Percentiles rank a stretch among this genome's conserved stretches.
Evolutionary conservation across 441 rosid species (phyloP).

Genomic region (Flueggea neowawraea): DNA sequence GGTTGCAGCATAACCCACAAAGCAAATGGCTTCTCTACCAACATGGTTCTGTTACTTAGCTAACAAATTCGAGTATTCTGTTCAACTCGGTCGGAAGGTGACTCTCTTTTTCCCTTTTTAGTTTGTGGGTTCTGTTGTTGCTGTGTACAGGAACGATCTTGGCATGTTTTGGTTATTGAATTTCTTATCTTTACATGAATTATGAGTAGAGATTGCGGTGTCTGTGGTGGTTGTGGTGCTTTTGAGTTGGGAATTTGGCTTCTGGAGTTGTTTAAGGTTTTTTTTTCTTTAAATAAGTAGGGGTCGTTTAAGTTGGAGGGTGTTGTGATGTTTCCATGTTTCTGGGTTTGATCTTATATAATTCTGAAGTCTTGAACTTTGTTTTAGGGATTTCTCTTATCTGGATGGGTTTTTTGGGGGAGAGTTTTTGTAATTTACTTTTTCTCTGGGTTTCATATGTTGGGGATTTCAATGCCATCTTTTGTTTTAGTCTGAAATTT

Average conservation of each 20-base stretch:
- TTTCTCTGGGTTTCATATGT: too few species aligned
- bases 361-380: neutral
- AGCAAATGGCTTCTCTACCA: conserved; percentile 65
- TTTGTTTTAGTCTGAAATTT: too few species aligned
- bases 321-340: too few species aligned
- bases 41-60: conserved; percentile 75
- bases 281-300: too few species aligned
- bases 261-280: too few species aligned
- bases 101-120: neutral
- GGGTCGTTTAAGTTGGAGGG: too few species aligned
- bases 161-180: neutral
- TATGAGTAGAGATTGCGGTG: too few species aligned
- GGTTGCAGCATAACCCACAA: too few species aligned
- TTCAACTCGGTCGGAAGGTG: conserved; percentile 66
- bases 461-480: too few species aligned
- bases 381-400: neutral
- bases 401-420: neutral
- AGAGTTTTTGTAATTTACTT: neutral
- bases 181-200: neutral
- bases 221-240: too few species aligned
- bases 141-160: neutral
- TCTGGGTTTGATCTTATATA: neutral
- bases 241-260: too few species aligned
- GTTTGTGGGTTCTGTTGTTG: neutral
- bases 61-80: conserved; percentile 68